Evolutionary conservation across 2,329 filamentous ascomycete genomes (phyloP), one percentile per base, ranked within the genome.

Genomic region (Monilinia vaccinii-corymbosi): DNA sequence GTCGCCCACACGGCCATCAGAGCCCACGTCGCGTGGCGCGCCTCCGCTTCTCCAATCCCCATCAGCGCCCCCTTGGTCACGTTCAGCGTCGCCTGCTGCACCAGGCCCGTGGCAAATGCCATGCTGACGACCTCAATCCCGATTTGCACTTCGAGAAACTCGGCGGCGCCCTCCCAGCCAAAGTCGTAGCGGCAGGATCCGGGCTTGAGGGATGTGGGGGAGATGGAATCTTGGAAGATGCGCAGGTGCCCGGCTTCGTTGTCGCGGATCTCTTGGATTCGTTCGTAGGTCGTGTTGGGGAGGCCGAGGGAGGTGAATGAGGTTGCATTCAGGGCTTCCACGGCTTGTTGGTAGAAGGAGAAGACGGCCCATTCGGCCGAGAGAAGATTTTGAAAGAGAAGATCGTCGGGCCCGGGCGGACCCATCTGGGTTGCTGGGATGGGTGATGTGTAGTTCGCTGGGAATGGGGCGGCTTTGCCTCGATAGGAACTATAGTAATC

Each of bases 351-450:
- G 66, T 78, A 78, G 66, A 78, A 77, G 44, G 65, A 66, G 66
- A 72, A 78, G 63, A 78, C 76, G 25, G 72, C 66, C 76, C 75
- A 78, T 66, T 78, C 76, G 18, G 76, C 76, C 28, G 69, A 66
- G 1, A 77, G 70, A 3, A 78, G 70, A 60, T 77, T 78, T 65
- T 78, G 76, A 66, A 73, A 77, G 14, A 77, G 71, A 11, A 72
- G 61, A 58, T 78, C 76, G 51, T 78, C 76, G 4, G 68, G 66
- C 2, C 68, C 75, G 1, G 73, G 67, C n/a, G 71, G 63, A 1
- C 70, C 72, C 10, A 58, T 63, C 1, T 58, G 60, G 1, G 69
- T 73, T 11, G 68, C 65, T 1, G 73, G 57, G 51, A 76, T 67
- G 14, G 73, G 66, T 56, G 66, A 67, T 8, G 70, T 72, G 32